Evolutionary conservation across 371 early-diverging fungal species (phyloP), one percentile per base, ranked within the genome.

Genomic region (Umbelopsis sp.): DNA sequence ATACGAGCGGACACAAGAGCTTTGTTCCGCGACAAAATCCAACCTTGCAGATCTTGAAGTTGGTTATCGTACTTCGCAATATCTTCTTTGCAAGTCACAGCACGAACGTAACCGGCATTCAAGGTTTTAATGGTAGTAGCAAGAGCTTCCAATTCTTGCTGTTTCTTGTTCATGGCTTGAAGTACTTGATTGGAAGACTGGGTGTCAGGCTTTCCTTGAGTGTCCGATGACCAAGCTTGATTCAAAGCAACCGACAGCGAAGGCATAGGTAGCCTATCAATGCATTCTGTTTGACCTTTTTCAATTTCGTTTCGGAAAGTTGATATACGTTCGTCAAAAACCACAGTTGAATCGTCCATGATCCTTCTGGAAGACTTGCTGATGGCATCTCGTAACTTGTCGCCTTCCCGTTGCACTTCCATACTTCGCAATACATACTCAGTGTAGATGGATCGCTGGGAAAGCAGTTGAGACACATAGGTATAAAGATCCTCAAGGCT

Each of bases 391-490:
- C 75, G 73, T 22, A 81, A 71, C 53, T 79, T 80, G 37, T 81
- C 84, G 2, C 79, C 81, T 50, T 81, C 79, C 29, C 72, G 77
- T 7, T 71, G 74, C 0, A 74, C 73, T 68, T 84, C 84, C 46
- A 79, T 79, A n/a, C 66, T 75, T 35, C 79, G 77, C 50, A 80
- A 52, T 7, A 80, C 51, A 45, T 81, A 80, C 32, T 84, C 82
- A 7, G 75, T 79, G 1, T 81, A 72, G 1, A 69, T 72, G 2
- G 75, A 68, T 5, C 82, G 75, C 45, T 84, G 84, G 0, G 74
- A 68, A 53, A 84, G 53, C 11, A 81, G 67, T 22, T 81, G 78
- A 7, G 79, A 69, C 1, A 79, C 75, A 35, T 81, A 79, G 0
- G 65, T 50, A 0, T 70, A 38, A 24, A 84, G 51, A 1, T 67